Base-by-base conservation (phyloP, 2,329 filamentous ascomycete species). In the Cytospora chrysosperma region DNA sequence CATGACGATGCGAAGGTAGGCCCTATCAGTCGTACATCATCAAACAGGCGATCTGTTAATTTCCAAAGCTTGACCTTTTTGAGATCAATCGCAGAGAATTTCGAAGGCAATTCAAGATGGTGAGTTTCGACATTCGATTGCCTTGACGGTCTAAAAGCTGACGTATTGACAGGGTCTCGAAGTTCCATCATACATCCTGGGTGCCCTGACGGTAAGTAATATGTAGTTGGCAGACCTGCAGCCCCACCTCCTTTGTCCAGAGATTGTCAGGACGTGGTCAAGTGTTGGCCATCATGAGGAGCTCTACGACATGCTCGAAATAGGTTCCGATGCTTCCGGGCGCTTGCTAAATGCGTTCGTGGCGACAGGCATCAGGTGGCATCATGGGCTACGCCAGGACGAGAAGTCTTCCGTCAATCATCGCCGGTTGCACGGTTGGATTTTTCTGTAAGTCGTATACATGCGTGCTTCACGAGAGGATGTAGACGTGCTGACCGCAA, bases 381-480 rank as follows among this genome's bases (percentile, higher is more conserved):
- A 89, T 91, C 65, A 90, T 91, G 73, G 95, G 95, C 73, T 99
- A 92, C 77, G 81, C 89, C 52, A 88, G 89, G 74, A 95, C 93
- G 0, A 86, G 92, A 64, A 98, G 93, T 27, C 75, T 97, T 56
- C 94, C 94, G 43, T 97, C 93, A 15, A 83, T 98, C 69, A 87
- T 86, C 15, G 95, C 95, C 17, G 95, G 95, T 59, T 81, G 92
- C 69, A 88, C 89, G 37, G 93, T 99, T 68, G 95, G 95, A 56
- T 69, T 82, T 17, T 74, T 87, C 21, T 87, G 83, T 86, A 78
- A 53, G 80, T 76, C 21, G n/a, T 37, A 54, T 24, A 54, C 17
- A 28, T 15, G 37, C 19, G 49, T 43, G 27, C n/a, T 9, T 17
- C 27, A 21, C n/a, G 27, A 34, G 32, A 27, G 5, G 24, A 21